Conservation (phyloP, 1,139 yeast species). For the Hansenula sp. region DNA sequence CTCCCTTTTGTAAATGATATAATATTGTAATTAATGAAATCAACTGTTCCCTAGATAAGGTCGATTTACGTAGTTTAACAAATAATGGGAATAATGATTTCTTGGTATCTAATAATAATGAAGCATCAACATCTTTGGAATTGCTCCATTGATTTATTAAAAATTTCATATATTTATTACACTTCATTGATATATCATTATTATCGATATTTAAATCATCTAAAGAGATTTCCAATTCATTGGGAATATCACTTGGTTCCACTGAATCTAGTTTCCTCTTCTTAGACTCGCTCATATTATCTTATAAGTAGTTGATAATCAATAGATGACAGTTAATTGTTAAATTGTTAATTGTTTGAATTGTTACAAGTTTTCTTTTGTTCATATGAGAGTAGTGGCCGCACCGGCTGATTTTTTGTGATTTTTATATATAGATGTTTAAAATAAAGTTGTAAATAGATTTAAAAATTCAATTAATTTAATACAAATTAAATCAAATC, state of each 20-base stretch:
- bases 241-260: slow-evolving; percentile 17
- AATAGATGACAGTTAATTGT: too few relatives aligned
- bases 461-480: too few relatives aligned
- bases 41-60: slow-evolving; percentile 42
- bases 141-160: slow-evolving; percentile 44
- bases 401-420: not conserved
- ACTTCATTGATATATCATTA: slow-evolving; percentile 30
- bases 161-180: slow-evolving; percentile 47
- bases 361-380: too few relatives aligned
- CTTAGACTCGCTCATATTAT: slow-evolving; percentile 11
- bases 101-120: slow-evolving; percentile 48
- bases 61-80: slow-evolving; percentile 48
- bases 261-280: slow-evolving; percentile 18
- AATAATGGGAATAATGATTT: slow-evolving; percentile 57
- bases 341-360: too few relatives aligned
- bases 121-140: slow-evolving; percentile 10
- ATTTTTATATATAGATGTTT: too few relatives aligned
- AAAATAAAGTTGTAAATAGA: too few relatives aligned
- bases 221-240: slow-evolving; percentile 19
- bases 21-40: slow-evolving; percentile 59
- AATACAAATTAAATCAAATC: too few relatives aligned
- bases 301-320: not conserved
- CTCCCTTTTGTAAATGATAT: slow-evolving; percentile 51
- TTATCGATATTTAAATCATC: slow-evolving; percentile 14
- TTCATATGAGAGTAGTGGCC: too few relatives aligned